These are phyloP conservation scores for Xerocomus potaroensis DNA, from an alignment of 768 basidiomycete species.

Conservation along the genomic window DNA sequence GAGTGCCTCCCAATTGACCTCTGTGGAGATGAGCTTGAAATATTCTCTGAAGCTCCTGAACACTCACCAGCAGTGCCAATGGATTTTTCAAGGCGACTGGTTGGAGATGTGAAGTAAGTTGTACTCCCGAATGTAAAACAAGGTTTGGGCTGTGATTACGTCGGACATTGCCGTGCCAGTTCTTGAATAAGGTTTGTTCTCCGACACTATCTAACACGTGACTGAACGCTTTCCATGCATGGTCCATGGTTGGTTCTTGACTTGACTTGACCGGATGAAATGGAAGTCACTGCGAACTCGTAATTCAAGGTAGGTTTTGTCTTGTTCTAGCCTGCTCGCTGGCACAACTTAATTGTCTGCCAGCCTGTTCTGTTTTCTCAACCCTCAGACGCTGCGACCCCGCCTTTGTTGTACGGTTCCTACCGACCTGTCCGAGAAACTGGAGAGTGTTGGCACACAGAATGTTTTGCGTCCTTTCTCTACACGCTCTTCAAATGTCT, in stretches of 20 bases:
- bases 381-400: neutral
- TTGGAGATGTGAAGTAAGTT: slow-evolving; percentile 17
- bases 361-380: slow-evolving; percentile 6
- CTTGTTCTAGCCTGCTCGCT: neutral
- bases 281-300: slow-evolving; percentile 72
- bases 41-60: slow-evolving; percentile 2
- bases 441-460: neutral
- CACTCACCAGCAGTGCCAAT: slow-evolving; percentile 74
- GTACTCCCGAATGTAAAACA: slow-evolving; percentile 9
- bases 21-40: slow-evolving; percentile 33
- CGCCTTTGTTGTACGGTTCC: neutral
- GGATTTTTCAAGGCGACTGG: slow-evolving; percentile 90
- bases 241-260: neutral
- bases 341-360: neutral
- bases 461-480: neutral
- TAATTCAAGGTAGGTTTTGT: slow-evolving; percentile 20
- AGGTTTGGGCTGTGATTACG: slow-evolving; percentile 20
- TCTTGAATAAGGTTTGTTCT: slow-evolving; percentile 26
- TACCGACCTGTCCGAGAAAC: neutral
- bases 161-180: slow-evolving; percentile 28
- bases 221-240: neutral
- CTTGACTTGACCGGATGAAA: slow-evolving; percentile 43
- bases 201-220: slow-evolving; percentile 14
- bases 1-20: slow-evolving; percentile 95
- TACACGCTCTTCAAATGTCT: neutral